phyloP scores from a whole-genome alignment of 2,329 filamentous ascomycete genomes.

The Fusarium metavorans region DNA sequence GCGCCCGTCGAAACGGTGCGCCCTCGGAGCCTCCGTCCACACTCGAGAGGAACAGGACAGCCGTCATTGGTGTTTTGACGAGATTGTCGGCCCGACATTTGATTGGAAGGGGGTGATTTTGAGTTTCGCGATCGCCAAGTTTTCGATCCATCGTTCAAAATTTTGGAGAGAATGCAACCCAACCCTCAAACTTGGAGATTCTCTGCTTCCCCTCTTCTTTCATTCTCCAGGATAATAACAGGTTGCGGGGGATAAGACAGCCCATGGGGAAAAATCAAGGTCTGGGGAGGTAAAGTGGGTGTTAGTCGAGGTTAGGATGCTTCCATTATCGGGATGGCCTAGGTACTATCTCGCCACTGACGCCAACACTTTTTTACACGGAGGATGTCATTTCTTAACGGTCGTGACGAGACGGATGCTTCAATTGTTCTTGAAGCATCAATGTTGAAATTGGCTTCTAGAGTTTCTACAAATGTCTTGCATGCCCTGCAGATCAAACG shows the following conservation, averaged over 20 bases:
- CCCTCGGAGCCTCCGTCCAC: background rate
- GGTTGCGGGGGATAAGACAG: constrained; percentile 19
- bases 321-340: background rate
- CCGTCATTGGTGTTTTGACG: background rate
- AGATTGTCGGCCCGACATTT: background rate
- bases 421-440: background rate
- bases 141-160: background rate
- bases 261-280: constrained; percentile 4
- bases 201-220: background rate
- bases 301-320: background rate
- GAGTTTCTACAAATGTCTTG: background rate
- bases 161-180: background rate
- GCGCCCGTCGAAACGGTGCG: background rate
- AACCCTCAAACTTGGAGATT: background rate
- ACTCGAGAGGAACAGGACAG: background rate
- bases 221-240: background rate
- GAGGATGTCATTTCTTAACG: background rate
- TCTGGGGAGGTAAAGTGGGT: background rate
- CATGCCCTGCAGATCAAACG: background rate
- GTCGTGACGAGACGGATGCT: background rate
- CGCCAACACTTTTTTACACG: background rate
- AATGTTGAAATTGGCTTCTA: background rate
- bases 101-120: background rate
- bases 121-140: background rate
- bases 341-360: background rate